Evolutionary conservation across 2,329 filamentous ascomycete genomes (phyloP), one percentile per base, ranked within the genome.

Genomic region (Chaetomium sp.): DNA sequence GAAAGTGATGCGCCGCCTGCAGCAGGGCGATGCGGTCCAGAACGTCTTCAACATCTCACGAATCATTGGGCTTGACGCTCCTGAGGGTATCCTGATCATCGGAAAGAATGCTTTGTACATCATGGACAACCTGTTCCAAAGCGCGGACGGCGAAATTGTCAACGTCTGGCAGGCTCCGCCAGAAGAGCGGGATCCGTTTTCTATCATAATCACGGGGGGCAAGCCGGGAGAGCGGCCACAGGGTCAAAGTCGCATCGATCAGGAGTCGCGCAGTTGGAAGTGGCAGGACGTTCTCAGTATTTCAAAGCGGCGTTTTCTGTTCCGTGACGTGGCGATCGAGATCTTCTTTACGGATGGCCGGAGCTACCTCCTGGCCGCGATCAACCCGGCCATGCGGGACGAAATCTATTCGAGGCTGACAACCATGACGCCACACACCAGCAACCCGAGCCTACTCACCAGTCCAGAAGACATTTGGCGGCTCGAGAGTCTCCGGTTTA

Each of bases 291-390:
- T 97, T 11, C 88, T 97, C 63, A 96, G 91, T 68, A 87, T 97
- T 38, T 97, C 92, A 0, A 99, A 99, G 70, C 85, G 95, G 19
- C 86, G 92, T 6, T 99, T 97, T 70, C 74, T 99, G 4, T 96
- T 97, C 71, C 86, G 94, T 33, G 92, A 99, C 66, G 94, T 99
- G 10, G 91, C 90, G 0, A 85, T 97, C n/a, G 94, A 99, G 68
- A 82, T 96, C 2, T 99, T 99, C 74, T 99, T 99, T 68, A 91
- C 91, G 0, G 95, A 99, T 68, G 94, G 94, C 1, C 86, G 91
- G 54, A 99, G 94, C 72, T 99, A 97, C 68, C 78, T 99, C 12
- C 72, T 99, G 55, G 97, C 92, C 0, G 85, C 91, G 3, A 87
- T 91, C 55, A 90, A 87, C 38, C 79, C 87, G 0, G 73, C 75